These are phyloP conservation scores for Aspergillus ochraceus DNA, from an alignment of 2,329 filamentous ascomycete species.

Conservation along the genomic window DNA sequence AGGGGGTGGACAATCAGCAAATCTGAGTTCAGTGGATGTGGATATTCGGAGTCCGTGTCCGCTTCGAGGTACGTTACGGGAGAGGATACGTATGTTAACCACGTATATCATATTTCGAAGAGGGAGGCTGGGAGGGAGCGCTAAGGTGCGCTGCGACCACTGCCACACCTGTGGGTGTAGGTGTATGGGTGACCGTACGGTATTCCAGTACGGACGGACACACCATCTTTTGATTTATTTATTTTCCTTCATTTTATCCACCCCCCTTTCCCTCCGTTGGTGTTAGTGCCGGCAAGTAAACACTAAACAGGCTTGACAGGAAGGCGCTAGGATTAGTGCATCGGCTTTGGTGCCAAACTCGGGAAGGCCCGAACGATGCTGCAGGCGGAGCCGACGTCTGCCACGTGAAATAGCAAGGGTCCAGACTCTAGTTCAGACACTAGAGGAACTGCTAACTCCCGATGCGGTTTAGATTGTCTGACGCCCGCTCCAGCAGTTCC, in stretches of 20 bases:
- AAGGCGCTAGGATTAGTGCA: conserved; percentile 16
- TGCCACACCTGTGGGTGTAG: not conserved
- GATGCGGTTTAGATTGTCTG: conserved; percentile 9
- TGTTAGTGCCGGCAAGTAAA: not conserved
- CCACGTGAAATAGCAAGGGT: conserved; percentile 29
- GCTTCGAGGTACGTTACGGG: not conserved
- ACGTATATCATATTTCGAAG: not conserved
- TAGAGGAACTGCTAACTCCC: conserved; percentile 13
- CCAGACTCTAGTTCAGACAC: conserved; percentile 21
- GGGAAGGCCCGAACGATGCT: conserved; percentile 27
- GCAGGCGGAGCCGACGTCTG: conserved; percentile 21
- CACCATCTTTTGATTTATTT: not conserved
- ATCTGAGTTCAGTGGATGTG: not conserved
- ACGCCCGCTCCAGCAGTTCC: conserved; percentile 29
- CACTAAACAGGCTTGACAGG: not conserved
- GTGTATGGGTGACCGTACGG: not conserved
- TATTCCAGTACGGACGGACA: no score
- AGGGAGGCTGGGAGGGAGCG: not conserved
- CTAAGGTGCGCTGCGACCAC: not conserved
- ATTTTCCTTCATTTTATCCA: not conserved
- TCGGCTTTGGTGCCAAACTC: conserved; percentile 33
- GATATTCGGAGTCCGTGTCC: not conserved
- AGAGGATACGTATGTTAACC: no score
- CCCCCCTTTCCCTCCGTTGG: not conserved
- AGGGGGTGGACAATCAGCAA: not conserved